A percentile compares a stretch with the other conserved stretches of the same genome.
Evolutionary conservation across 2,329 filamentous ascomycete species (phyloP).

Genomic region (Ophiostoma tasmaniense): DNA sequence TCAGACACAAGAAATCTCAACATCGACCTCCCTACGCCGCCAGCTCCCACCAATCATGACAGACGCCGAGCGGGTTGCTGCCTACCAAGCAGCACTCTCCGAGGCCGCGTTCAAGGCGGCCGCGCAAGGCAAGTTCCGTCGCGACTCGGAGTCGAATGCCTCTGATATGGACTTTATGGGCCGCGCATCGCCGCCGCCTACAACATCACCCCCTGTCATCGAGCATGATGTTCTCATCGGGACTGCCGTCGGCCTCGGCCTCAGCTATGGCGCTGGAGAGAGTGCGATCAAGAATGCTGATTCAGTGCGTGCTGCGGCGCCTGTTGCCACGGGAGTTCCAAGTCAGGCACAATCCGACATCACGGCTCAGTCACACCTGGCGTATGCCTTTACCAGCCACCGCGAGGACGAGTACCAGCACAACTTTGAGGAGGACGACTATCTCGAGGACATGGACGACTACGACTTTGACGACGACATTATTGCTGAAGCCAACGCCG

Average conservation of each 20-base stretch:
- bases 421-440: slow-evolving; percentile 22
- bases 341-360: not conserved
- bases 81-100: slow-evolving; percentile 77
- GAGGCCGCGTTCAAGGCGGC: slow-evolving; percentile 71
- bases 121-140: slow-evolving; percentile 64
- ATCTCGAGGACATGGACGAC: slow-evolving; percentile 50
- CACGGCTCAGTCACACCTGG: slow-evolving; percentile 16
- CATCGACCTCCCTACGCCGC: slow-evolving; percentile 10
- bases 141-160: slow-evolving; percentile 41
- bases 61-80: slow-evolving; percentile 29
- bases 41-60: slow-evolving; percentile 19
- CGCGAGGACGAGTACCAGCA: slow-evolving; percentile 30
- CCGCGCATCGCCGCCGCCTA: slow-evolving; percentile 21
- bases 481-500: slow-evolving; percentile 90
- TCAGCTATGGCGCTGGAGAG: not conserved
- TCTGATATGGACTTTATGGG: not conserved
- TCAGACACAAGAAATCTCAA: slow-evolving; percentile 8
- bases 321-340: too few relatives aligned
- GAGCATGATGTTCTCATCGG: not conserved
- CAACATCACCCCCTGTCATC: not conserved
- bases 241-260: not conserved
- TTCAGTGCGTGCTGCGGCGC: not conserved
- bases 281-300: slow-evolving; percentile 8
- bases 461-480: slow-evolving; percentile 73
- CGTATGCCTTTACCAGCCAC: slow-evolving; percentile 14